phyloP scores from a whole-genome alignment of 768 basidiomycete species.

The Cystobasidiopsis lactophilus region DNA sequence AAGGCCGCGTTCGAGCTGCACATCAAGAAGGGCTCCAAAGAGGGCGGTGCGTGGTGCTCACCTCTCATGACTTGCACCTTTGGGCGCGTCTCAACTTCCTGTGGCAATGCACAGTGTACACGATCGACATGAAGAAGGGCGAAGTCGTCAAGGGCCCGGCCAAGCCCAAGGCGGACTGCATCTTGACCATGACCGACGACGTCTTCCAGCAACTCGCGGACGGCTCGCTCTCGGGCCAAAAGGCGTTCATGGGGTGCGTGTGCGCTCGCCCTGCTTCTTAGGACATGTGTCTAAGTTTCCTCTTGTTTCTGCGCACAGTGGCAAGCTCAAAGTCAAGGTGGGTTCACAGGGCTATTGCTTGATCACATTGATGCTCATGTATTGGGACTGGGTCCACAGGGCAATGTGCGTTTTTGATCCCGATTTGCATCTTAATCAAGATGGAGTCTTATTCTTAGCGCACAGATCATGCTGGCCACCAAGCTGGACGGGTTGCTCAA shows the following conservation, averaged over 20 bases:
- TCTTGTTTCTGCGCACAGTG: too few relatives aligned
- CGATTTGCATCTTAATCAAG: not conserved
- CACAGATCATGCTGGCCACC: conserved; percentile 57
- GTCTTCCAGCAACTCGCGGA: conserved; percentile 36
- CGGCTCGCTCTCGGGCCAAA: conserved; percentile 75
- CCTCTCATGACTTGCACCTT: not conserved
- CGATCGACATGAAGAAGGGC: conserved; percentile 29
- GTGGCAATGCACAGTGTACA: not conserved
- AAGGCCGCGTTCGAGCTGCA: not conserved
- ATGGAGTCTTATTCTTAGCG: not conserved
- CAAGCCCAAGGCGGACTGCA: conserved; percentile 43
- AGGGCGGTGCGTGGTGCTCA: not conserved
- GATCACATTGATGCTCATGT: too few relatives aligned
- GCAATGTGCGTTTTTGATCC: too few relatives aligned
- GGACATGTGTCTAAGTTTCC: not conserved
- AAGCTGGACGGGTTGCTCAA: conserved; percentile 68
- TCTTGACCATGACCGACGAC: conserved; percentile 12
- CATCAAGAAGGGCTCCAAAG: not conserved
- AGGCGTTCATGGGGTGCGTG: conserved; percentile 62
- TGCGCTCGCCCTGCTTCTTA: too few relatives aligned
- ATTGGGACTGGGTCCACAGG: too few relatives aligned
- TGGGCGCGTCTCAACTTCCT: not conserved
- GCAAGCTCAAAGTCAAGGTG: conserved; percentile 36
- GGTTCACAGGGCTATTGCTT: too few relatives aligned
- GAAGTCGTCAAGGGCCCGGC: conserved; percentile 49